phyloP scores from a whole-genome alignment of 129 eudicot genomes.

The Glebionis coronaria region DNA sequence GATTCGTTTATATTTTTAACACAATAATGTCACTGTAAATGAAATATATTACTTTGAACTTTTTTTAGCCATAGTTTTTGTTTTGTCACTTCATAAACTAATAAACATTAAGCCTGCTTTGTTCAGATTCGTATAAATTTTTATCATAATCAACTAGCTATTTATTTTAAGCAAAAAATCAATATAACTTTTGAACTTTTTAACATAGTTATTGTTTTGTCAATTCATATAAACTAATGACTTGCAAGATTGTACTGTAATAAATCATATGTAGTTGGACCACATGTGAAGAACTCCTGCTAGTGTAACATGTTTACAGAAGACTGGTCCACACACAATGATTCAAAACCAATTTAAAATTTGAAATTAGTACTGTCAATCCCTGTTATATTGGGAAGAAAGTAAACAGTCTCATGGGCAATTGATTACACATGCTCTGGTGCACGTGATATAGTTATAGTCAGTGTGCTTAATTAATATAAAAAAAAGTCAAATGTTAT shows the following conservation, averaged over 20 bases:
- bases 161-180: no score
- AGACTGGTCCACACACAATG: conserved; percentile 28
- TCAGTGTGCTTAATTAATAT: conserved; percentile 11
- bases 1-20: no score
- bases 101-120: no score
- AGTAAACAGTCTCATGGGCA: conserved; percentile 22
- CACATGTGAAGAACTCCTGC: conserved; percentile 8
- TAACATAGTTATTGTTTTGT: no score
- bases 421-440: conserved; percentile 27
- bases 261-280: conserved; percentile 15
- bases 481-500: conserved; percentile 29
- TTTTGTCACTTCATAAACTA: no score
- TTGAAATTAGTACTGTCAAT: not conserved
- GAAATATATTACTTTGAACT: no score
- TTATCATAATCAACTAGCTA: no score
- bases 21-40: no score
- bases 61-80: no score
- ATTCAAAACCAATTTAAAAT: not conserved
- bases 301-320: not conserved
- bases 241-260: not conserved
- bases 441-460: conserved; percentile 19
- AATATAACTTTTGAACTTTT: no score
- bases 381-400: conserved; percentile 6
- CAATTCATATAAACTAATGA: no score
- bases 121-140: no score